Conservation (phyloP, 306 rosid genomes). For the Lupinus albus region DNA sequence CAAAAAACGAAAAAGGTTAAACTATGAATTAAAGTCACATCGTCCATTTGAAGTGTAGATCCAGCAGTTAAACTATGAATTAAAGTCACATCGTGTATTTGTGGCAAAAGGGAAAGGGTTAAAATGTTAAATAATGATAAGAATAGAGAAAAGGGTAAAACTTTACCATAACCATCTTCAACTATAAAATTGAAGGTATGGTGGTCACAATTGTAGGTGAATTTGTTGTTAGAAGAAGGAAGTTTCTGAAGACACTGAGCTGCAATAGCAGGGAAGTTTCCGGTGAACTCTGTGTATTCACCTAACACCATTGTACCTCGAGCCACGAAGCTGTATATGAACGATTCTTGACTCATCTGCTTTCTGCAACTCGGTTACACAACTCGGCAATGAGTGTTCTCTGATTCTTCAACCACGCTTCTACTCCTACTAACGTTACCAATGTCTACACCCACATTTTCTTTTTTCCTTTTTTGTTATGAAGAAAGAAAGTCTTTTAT, state of each 20-base stretch:
- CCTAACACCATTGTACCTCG: conserved; percentile 90
- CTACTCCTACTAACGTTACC: background rate
- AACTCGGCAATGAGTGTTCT: conserved; percentile 1
- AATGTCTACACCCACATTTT: conserved; percentile 16
- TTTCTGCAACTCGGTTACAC: conserved; percentile 27
- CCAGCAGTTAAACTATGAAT: conserved; percentile 45
- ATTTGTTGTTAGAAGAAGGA: conserved; percentile 82
- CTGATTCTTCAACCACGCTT: background rate
- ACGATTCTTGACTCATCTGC: conserved; percentile 79
- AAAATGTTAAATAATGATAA: background rate
- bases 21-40: conserved; percentile 39
- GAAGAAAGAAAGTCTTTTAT: conserved; percentile 38
- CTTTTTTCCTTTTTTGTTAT: conserved; percentile 34
- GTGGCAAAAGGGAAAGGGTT: background rate
- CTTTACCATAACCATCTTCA: conserved; percentile 87
- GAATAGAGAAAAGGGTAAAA: conserved; percentile 4
- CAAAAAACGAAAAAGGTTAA: background rate
- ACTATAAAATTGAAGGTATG: conserved; percentile 89
- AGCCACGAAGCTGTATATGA: conserved; percentile 89
- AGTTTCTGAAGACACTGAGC: conserved; percentile 87
- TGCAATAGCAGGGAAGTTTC: conserved; percentile 94
- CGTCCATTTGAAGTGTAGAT: conserved; percentile 46
- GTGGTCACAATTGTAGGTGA: conserved; percentile 86
- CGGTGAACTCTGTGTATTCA: conserved; percentile 92
- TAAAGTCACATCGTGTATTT: background rate